Evolutionary conservation across 495 filamentous ascomycete genomes (phyloP), one percentile per base, ranked within the genome.

Genomic region (Annulohypoxylon stygium): DNA sequence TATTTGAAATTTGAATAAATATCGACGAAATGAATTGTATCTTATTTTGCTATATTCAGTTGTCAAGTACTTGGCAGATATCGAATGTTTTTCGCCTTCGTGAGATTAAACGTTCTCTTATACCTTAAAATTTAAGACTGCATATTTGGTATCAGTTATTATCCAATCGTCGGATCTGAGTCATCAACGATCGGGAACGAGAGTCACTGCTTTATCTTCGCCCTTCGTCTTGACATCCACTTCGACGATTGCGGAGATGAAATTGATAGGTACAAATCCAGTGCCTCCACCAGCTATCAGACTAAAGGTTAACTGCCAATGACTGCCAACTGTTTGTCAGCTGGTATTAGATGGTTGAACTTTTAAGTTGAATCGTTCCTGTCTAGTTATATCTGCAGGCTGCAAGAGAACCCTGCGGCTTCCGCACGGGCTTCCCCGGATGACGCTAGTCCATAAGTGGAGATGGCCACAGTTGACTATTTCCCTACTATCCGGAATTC

Each of bases 401-500:
- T 74, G 55, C 61, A 65, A 30, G 12, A 58, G 48, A 66, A 37
- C 55, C 62, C 55, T 71, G 69, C 57, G 16, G 58, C 50, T 61
- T 54, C 41, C 58, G 62, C 50, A 70, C 47, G 61, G 39, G 25
- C 14, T 74, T 74, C 67, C 66, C 71, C 71, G 48, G 67, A 68
- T 6, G 8, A n/a, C 3, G n/a, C 57, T 67, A 61, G 36, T 1
- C 51, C 5, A 26, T 43, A 59, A 60, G 33, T 47, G 50, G 72
- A 48, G 20, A 55, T 34, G 6, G 36, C 61, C 60, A 61, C 5
- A 30, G 30, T 1, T 30, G 30, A 30, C 30, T 30, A 30, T 30
- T 30, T 30, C 30, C 30, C 67, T 70, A 58, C n/a, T 12, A 30
- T 39, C 60, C 66, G 30, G 30, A 30, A 30, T 60, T 25, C 16